Percentiles rank a stretch among this genome's conserved stretches.
These are phyloP conservation scores for Mycosphaerella sp. DNA, from an alignment of 2,329 filamentous ascomycete species.

Conservation along the genomic window DNA sequence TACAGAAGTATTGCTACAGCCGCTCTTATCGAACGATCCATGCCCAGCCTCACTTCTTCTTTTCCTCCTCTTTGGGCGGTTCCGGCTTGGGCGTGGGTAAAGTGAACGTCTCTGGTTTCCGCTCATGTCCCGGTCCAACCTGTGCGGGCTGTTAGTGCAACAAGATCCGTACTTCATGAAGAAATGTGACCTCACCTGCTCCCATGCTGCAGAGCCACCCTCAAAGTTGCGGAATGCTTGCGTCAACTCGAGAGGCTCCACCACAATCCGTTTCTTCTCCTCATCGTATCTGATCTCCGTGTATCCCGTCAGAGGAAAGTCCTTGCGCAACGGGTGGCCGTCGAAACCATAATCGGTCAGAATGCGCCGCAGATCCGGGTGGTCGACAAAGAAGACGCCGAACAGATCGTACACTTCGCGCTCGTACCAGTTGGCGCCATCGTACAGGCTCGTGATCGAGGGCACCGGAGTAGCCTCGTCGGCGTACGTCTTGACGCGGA, in stretches of 20 bases:
- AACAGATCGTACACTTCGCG: constrained; percentile 96
- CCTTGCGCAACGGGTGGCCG: constrained; percentile 92
- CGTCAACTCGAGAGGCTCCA: constrained; percentile 93
- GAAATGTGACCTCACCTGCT: background rate
- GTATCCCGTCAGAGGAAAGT: constrained; percentile 96
- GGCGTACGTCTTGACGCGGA: constrained; percentile 97
- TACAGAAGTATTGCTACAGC: constrained; percentile 15
- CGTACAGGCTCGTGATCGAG: constrained; percentile 76
- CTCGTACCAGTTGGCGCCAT: constrained; percentile 98
- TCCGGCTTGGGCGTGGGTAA: constrained; percentile 93
- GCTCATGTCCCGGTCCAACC: constrained; percentile 65
- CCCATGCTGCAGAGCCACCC: constrained; percentile 48
- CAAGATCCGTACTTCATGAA: background rate
- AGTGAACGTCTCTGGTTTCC: constrained; percentile 82
- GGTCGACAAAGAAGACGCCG: constrained; percentile 91
- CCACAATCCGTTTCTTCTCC: constrained; percentile 99
- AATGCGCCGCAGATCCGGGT: constrained; percentile 92
- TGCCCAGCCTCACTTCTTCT: constrained; percentile 53
- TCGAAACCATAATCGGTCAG: constrained; percentile 99
- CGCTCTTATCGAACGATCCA: background rate
- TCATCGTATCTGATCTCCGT: constrained; percentile 97
- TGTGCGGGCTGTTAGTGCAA: constrained; percentile 35
- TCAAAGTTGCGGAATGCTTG: constrained; percentile 99
- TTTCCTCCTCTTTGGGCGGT: constrained; percentile 79
- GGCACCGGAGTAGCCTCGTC: constrained; percentile 93